Conservation (phyloP, 140 eudicot genomes). For the Erigeron philadelphicus region DNA sequence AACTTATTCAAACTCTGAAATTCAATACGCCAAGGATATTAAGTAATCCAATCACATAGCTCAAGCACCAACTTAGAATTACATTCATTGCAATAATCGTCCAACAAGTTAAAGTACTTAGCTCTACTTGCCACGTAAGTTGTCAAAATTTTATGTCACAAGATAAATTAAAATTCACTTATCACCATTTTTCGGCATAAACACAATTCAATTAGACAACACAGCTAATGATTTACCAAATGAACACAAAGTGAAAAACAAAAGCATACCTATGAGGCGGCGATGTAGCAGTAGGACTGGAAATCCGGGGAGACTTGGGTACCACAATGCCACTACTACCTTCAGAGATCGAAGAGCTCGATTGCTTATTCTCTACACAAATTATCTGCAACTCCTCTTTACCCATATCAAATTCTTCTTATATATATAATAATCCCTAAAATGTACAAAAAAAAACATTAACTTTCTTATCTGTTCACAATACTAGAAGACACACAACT, state of each 20-base stretch:
- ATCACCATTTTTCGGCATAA: slow-evolving; percentile 13
- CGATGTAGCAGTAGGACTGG: slow-evolving; percentile 64
- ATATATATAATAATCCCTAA: slow-evolving; percentile 16
- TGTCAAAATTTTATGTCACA: background rate
- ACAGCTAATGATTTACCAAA: background rate
- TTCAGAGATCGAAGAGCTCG: slow-evolving; percentile 73
- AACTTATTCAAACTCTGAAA: background rate
- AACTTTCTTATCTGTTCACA: slow-evolving; percentile 8
- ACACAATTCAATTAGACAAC: slow-evolving; percentile 4
- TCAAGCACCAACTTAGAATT: slow-evolving; percentile 13
- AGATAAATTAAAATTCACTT: background rate
- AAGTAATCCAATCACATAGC: slow-evolving; percentile 16
- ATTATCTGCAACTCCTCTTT: slow-evolving; percentile 48
- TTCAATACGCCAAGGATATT: background rate
- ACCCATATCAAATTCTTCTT: slow-evolving; percentile 43
- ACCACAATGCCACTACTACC: slow-evolving; percentile 66
- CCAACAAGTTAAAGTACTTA: slow-evolving; percentile 2
- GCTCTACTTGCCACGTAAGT: slow-evolving; percentile 8
- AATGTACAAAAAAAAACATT: slow-evolving; percentile 22
- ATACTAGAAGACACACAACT: slow-evolving; percentile 25
- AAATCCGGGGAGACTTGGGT: slow-evolving; percentile 51
- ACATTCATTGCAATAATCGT: slow-evolving; percentile 6
- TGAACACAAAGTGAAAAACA: background rate
- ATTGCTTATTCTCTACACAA: slow-evolving; percentile 74
- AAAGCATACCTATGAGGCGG: slow-evolving; percentile 59